These are phyloP conservation scores for Pulveroboletus sp. DNA, from an alignment of 1,284 basidiomycete genomes.

Conservation along the genomic window DNA sequence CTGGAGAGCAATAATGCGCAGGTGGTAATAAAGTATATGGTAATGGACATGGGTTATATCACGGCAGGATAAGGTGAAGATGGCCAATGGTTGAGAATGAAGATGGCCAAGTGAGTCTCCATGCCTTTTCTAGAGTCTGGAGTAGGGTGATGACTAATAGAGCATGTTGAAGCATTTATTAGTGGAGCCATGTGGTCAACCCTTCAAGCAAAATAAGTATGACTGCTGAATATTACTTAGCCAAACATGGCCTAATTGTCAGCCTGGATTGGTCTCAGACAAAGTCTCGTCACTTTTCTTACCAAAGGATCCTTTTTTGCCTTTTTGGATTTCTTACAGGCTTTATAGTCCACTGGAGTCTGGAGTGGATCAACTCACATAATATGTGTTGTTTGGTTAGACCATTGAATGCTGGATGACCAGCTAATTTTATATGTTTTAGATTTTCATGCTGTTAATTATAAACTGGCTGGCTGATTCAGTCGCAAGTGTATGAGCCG, in stretches of 20 bases:
- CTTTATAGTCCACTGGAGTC: too few relatives aligned
- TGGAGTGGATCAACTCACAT: too few relatives aligned
- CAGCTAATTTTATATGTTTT: too few relatives aligned
- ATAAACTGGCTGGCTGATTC: too few relatives aligned
- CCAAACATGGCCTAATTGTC: slow-evolving; percentile 33
- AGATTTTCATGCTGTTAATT: too few relatives aligned
- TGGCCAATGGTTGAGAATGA: background rate
- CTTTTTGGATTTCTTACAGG: too few relatives aligned
- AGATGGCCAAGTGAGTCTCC: background rate
- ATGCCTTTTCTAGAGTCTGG: slow-evolving; percentile 26
- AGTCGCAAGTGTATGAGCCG: too few relatives aligned
- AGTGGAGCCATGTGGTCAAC: slow-evolving; percentile 25
- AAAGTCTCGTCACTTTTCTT: too few relatives aligned
- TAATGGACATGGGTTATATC: background rate
- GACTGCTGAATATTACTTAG: slow-evolving; percentile 13
- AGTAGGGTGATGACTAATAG: slow-evolving; percentile 20
- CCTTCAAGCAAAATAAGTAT: slow-evolving; percentile 27
- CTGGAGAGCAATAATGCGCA: background rate
- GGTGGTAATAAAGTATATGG: slow-evolving; percentile 1
- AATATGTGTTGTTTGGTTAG: too few relatives aligned
- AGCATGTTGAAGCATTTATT: slow-evolving; percentile 20
- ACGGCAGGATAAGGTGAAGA: background rate
- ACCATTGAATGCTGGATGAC: too few relatives aligned
- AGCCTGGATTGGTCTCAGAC: too few relatives aligned
- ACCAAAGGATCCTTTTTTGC: too few relatives aligned